Base-by-base conservation (phyloP, 345 rosid genomes). In the Nasturtium officinale region DNA sequence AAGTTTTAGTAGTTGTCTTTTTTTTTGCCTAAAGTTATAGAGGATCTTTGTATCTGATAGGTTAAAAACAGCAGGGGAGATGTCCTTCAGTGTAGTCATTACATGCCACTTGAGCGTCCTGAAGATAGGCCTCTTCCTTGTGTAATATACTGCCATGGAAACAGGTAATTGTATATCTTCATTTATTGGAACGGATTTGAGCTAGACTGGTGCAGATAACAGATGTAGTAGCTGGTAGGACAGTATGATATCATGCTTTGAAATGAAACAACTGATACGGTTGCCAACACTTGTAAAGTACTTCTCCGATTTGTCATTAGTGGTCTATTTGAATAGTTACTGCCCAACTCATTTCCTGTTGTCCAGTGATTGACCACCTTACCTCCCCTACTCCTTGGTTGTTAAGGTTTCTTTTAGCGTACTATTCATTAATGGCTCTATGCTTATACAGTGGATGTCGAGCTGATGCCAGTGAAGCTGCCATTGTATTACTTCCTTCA, bases 71-170 rank as follows among this genome's bases (percentile, higher is more conserved):
- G 79, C 33, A 81, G 90, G 47, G 97, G 92, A 68, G 88, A 90
- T 76, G 75, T 58, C 73, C 89, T 95, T 60, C 85, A 83, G 72
- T 91, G 99, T 80, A 95, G 92, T 76, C 99, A 95, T 84, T 95
- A 91, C 55, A 54, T 86, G 78, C 99, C 97, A 33, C 78, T 87
- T 32, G 86, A 79, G 65, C 73, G 76, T 74, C 87, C 89, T 37
- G 89, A 84, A 79, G 94, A 79, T 54, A 90, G 85, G 83, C 81
- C 90, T 67, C 80, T 96, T 8, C 98, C 99, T 53, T 95, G 98
- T 82, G 98, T 91, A 55, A 90, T 91, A 78, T 90, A 91, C 79
- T 91, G 98, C 87, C 99, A 95, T 76, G 98, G 98, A 65, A 91
- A 95, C 84, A 95, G 97, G 98, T 89, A 68, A 11, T 5, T 8